Conservation (phyloP, 176 grass and related monocot species). For the Olyra latifolia region DNA sequence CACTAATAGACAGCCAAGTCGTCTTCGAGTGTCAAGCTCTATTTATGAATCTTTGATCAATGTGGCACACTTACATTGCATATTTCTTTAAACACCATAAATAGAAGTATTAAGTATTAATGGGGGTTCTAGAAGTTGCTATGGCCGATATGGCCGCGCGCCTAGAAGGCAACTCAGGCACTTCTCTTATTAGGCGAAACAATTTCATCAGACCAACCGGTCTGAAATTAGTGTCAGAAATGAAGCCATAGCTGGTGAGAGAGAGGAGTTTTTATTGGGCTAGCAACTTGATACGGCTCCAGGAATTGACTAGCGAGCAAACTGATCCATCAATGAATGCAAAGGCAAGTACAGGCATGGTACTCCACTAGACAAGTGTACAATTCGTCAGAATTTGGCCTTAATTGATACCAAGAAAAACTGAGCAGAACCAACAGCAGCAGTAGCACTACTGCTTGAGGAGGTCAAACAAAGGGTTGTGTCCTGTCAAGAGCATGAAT, state of each 20-base stretch:
- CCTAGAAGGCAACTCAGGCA: background rate
- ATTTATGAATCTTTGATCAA: slow-evolving; percentile 5
- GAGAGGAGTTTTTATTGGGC: background rate
- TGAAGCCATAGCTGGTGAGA: background rate
- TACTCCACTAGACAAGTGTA: background rate
- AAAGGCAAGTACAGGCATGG: background rate
- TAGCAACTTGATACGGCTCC: background rate
- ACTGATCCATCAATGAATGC: background rate
- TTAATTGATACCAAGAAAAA: slow-evolving; percentile 23
- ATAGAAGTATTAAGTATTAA: background rate
- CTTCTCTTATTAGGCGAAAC: background rate
- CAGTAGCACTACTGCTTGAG: background rate
- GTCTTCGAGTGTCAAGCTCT: slow-evolving; percentile 13
- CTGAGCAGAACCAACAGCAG: background rate
- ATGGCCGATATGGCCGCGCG: background rate
- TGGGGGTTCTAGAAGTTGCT: slow-evolving; percentile 16
- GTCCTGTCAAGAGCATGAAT: slow-evolving; percentile 15
- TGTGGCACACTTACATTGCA: background rate
- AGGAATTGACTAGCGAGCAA: background rate
- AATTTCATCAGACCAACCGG: background rate
- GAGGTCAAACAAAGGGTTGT: slow-evolving; percentile 14
- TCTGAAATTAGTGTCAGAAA: background rate
- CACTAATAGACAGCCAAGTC: background rate
- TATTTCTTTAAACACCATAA: background rate
- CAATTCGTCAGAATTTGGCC: slow-evolving; percentile 25